These are phyloP conservation scores for Tuber borchii DNA, from an alignment of 495 filamentous ascomycete genomes.

Conservation along the genomic window DNA sequence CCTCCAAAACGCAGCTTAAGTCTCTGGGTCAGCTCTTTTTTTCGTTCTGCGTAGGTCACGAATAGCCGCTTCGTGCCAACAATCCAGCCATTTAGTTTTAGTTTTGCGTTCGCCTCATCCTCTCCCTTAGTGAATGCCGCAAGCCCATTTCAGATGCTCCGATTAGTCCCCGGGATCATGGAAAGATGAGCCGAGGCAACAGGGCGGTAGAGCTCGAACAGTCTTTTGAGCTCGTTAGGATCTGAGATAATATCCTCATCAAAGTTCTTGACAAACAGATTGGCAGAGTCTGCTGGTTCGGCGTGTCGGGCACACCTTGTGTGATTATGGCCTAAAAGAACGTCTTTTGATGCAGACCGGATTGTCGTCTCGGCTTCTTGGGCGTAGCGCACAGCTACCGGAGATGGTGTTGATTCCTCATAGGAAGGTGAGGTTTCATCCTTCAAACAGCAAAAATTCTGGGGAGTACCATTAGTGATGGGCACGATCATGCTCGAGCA, in stretches of 20 bases:
- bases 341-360: conserved; percentile 6
- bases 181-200: too few species aligned
- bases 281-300: conserved; percentile 50
- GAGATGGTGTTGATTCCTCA: conserved; percentile 31
- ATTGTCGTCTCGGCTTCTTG: conserved; percentile 24
- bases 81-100: conserved; percentile 70
- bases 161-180: too few species aligned
- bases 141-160: conserved; percentile 95
- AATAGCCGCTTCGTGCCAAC: conserved; percentile 41
- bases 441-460: conserved; percentile 6
- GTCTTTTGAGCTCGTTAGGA: too few species aligned
- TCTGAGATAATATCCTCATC: too few species aligned
- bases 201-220: too few species aligned
- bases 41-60: conserved; percentile 40
- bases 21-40: conserved; percentile 41
- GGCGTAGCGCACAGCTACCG: conserved; percentile 11
- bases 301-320: conserved; percentile 36
- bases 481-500: too few species aligned
- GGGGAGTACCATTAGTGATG: conserved; percentile 29
- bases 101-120: conserved; percentile 75
- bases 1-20: conserved; percentile 19
- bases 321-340: conserved; percentile 29
- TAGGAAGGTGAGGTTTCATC: conserved; percentile 30
- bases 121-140: conserved; percentile 93
- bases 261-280: conserved; percentile 98